Evolutionary conservation across 208 protist species (phyloP).

Genomic region (Acanthamoeba healyi): DNA sequence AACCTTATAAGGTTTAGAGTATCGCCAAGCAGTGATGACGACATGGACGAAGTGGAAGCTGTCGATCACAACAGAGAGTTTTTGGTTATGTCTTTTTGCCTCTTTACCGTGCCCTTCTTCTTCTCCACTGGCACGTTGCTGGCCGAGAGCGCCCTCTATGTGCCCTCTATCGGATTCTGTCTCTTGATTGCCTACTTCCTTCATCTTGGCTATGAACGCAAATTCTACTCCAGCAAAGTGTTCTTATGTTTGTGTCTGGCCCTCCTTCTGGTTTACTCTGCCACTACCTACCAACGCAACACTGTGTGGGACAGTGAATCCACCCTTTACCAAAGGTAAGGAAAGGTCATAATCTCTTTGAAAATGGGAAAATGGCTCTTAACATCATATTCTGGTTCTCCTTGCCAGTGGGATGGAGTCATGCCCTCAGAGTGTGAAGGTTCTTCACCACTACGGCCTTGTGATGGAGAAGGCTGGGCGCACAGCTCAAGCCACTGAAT

Average conservation of each 20-base stretch:
- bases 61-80: not conserved
- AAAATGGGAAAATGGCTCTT: too few relatives aligned
- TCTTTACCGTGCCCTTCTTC: constrained; percentile 92
- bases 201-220: not conserved
- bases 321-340: constrained; percentile 27
- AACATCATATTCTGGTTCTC: too few relatives aligned
- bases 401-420: not conserved
- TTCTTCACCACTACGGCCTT: constrained; percentile 12
- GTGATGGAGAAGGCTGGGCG: not conserved
- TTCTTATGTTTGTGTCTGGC: not conserved
- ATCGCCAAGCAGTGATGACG: too few relatives aligned
- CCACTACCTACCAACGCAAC: constrained; percentile 13
- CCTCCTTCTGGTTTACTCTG: constrained; percentile 29
- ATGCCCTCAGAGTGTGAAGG: constrained; percentile 2
- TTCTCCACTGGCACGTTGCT: constrained; percentile 92
- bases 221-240: not conserved
- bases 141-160: constrained; percentile 93
- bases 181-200: constrained; percentile 81
- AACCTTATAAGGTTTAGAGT: not conserved
- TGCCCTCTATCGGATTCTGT: constrained; percentile 90
- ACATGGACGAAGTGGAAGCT: not conserved
- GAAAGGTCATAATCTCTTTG: not conserved
- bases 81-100: constrained; percentile 76
- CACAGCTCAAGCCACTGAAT: not conserved
- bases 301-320: constrained; percentile 16